Conservation (phyloP, 2,329 filamentous ascomycete species). For the Pyricularia pennisetigena region DNA sequence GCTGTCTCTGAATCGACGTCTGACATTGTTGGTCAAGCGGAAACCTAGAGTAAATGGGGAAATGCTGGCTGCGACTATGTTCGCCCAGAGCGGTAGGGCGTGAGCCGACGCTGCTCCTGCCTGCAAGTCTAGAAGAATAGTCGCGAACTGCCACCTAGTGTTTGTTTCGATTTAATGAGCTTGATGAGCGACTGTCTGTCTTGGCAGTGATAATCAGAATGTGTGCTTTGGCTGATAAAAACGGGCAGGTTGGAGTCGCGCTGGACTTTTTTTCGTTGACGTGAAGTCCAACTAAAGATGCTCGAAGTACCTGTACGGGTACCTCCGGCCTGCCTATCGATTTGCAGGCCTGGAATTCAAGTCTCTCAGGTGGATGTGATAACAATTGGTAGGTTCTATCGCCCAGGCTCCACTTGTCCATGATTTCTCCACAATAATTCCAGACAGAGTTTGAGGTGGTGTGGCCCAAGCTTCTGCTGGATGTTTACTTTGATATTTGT, state of each 20-base stretch:
- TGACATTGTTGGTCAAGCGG: constrained; percentile 5
- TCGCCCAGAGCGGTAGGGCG: neutral
- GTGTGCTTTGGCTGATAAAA: neutral
- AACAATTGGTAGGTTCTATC: neutral
- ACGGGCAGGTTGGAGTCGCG: neutral
- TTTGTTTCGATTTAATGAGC: neutral
- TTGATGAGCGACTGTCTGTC: neutral
- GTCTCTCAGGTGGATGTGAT: neutral
- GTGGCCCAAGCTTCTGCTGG: neutral
- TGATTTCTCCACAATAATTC: neutral
- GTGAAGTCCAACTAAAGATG: neutral
- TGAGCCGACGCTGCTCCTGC: neutral
- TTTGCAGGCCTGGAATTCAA: too few relatives aligned
- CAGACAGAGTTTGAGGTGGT: neutral
- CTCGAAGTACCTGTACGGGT: neutral
- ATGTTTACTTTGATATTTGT: neutral
- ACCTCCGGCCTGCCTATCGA: neutral
- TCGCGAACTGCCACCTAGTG: neutral
- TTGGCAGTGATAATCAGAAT: neutral
- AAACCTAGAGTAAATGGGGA: neutral
- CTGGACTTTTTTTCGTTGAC: neutral
- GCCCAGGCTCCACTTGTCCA: neutral
- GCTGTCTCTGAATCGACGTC: constrained; percentile 5
- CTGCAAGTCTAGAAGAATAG: neutral
- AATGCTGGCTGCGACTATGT: neutral